Conservation (phyloP, 1,284 basidiomycete genomes). For the Pyrrhoderma lamaoense region DNA sequence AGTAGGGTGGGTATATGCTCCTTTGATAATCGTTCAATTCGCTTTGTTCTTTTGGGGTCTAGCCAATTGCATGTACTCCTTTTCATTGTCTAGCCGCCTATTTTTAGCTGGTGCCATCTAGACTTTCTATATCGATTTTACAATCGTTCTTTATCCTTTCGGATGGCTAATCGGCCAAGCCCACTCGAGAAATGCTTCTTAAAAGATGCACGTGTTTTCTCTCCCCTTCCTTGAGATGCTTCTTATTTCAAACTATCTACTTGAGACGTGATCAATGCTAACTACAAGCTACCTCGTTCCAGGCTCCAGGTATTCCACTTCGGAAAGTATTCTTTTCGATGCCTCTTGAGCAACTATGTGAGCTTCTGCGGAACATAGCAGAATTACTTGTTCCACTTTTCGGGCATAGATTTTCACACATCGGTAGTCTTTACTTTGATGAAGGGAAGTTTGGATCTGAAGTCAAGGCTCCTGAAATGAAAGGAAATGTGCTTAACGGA, state of each 20-base stretch:
- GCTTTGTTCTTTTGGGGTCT: background rate
- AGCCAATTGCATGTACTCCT: too few relatives aligned
- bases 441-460: constrained; percentile 25
- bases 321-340: constrained; percentile 60
- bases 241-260: background rate
- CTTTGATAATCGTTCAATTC: background rate
- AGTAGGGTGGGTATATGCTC: constrained; percentile 51
- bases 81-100: background rate
- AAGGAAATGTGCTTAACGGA: background rate
- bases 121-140: background rate
- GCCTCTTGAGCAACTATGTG: constrained; percentile 50
- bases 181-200: background rate
- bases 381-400: constrained; percentile 62
- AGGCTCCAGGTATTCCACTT: constrained; percentile 68
- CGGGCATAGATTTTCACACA: constrained; percentile 60
- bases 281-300: constrained; percentile 3
- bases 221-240: background rate
- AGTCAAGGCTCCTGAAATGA: constrained; percentile 8
- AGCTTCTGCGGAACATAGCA: constrained; percentile 61
- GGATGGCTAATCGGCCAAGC: background rate
- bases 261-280: background rate
- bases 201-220: constrained; percentile 1
- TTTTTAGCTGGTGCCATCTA: background rate
- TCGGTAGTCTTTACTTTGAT: constrained; percentile 65
- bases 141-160: background rate